These are phyloP conservation scores for Pseudocercospora vitis DNA, from an alignment of 2,329 filamentous ascomycete genomes.

Conservation along the genomic window DNA sequence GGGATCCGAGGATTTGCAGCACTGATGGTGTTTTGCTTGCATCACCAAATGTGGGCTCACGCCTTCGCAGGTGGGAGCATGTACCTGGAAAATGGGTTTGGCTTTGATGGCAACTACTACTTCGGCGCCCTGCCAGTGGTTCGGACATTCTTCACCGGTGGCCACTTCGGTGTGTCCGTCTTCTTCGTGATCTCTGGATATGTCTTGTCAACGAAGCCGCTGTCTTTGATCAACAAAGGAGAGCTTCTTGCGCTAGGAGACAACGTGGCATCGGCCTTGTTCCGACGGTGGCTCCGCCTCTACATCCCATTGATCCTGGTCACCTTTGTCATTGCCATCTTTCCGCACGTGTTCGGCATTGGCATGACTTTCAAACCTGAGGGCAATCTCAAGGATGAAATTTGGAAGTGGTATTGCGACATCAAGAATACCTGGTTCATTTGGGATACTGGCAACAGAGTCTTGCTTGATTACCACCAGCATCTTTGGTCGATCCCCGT, in stretches of 20 bases:
- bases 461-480: slow-evolving; percentile 59
- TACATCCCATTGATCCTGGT: slow-evolving; percentile 56
- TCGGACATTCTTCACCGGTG: slow-evolving; percentile 61
- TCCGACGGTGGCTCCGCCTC: slow-evolving; percentile 53
- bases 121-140: slow-evolving; percentile 58
- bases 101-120: slow-evolving; percentile 51
- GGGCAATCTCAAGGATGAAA: slow-evolving; percentile 49
- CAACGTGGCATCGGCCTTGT: slow-evolving; percentile 50
- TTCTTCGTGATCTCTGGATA: slow-evolving; percentile 58
- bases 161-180: slow-evolving; percentile 58
- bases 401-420: slow-evolving; percentile 56
- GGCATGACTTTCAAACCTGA: slow-evolving; percentile 34
- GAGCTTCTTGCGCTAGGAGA: slow-evolving; percentile 39
- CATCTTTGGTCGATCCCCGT: slow-evolving; percentile 66
- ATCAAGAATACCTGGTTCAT: slow-evolving; percentile 70
- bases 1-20: slow-evolving; percentile 67
- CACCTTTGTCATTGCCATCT: slow-evolving; percentile 55
- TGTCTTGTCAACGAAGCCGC: slow-evolving; percentile 51
- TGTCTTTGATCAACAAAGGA: slow-evolving; percentile 40
- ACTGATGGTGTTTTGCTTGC: slow-evolving; percentile 64
- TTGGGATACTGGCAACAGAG: slow-evolving; percentile 58
- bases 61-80: slow-evolving; percentile 22
- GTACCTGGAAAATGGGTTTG: slow-evolving; percentile 32
- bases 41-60: slow-evolving; percentile 60
- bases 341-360: slow-evolving; percentile 54